Evolutionary conservation across 2,329 filamentous ascomycete species (phyloP).

Genomic region (Metarhizium rileyi): DNA sequence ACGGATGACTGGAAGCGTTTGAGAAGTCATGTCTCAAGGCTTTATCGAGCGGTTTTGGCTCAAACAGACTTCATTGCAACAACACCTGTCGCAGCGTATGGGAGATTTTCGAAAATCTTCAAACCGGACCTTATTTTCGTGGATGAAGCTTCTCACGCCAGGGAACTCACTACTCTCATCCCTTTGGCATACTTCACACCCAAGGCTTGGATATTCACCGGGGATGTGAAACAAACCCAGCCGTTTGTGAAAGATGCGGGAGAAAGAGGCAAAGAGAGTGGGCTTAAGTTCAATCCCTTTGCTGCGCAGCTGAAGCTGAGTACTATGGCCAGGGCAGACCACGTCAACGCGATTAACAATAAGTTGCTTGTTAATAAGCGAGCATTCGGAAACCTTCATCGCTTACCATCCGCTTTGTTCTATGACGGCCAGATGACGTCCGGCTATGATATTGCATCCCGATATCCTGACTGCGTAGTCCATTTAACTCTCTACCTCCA

Average conservation of each 20-base stretch:
- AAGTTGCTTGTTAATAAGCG: slow-evolving; percentile 28
- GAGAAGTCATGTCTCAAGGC: slow-evolving; percentile 19
- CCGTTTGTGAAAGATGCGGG: slow-evolving; percentile 28
- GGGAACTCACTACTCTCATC: slow-evolving; percentile 36
- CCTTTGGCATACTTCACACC: slow-evolving; percentile 33
- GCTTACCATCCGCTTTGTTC: slow-evolving; percentile 31
- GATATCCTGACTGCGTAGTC: slow-evolving; percentile 18
- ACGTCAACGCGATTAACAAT: slow-evolving; percentile 21
- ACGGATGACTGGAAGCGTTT: slow-evolving; percentile 20
- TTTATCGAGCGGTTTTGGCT: slow-evolving; percentile 29
- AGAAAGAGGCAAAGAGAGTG: slow-evolving; percentile 9
- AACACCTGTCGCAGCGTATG: slow-evolving; percentile 33
- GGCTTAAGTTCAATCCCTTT: slow-evolving; percentile 21
- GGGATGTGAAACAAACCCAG: slow-evolving; percentile 34
- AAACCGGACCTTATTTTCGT: slow-evolving; percentile 80
- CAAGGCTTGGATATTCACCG: slow-evolving; percentile 34
- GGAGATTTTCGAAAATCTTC: slow-evolving; percentile 41
- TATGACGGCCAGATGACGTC: slow-evolving; percentile 30
- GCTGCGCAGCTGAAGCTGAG: slow-evolving; percentile 24
- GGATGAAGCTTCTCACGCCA: slow-evolving; percentile 51
- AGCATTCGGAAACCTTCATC: slow-evolving; percentile 28
- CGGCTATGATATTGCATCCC: slow-evolving; percentile 11
- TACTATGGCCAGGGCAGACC: slow-evolving; percentile 29
- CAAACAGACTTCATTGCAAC: slow-evolving; percentile 35
- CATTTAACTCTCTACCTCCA: slow-evolving; percentile 22